These are phyloP conservation scores for Populus tomentosa DNA, from an alignment of 441 rosid species.

Conservation along the genomic window DNA sequence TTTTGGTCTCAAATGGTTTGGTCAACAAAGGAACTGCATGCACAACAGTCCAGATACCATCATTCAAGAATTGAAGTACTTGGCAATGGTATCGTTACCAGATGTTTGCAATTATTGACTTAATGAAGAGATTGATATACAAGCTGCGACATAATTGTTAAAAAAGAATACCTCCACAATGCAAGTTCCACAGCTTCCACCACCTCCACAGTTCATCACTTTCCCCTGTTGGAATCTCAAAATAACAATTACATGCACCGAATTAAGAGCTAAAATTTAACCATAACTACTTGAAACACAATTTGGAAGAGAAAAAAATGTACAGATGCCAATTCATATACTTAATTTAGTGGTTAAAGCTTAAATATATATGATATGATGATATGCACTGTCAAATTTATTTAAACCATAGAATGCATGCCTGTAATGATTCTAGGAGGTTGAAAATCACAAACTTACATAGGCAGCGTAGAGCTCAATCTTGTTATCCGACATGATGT, in stretches of 20 bases:
- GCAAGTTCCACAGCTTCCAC: conserved; percentile 93
- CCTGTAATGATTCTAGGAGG: background rate
- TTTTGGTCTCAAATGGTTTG: background rate
- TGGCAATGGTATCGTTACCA: background rate
- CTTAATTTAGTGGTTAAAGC: background rate
- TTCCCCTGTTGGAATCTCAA: conserved; percentile 48
- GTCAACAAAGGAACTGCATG: background rate
- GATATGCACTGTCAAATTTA: background rate
- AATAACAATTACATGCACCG: background rate
- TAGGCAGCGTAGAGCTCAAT: conserved; percentile 80
- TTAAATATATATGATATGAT: background rate
- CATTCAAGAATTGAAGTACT: background rate
- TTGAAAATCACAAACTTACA: conserved; percentile 36
- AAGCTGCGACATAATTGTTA: background rate
- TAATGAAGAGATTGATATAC: background rate
- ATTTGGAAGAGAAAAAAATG: background rate
- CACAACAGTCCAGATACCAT: background rate
- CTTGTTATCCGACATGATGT: conserved; percentile 71
- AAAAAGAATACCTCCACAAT: conserved; percentile 62
- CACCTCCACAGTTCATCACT: conserved; percentile 90
- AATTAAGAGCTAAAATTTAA: background rate
- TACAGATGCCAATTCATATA: background rate
- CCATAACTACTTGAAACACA: background rate
- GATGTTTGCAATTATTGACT: background rate
- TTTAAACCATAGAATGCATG: background rate